phyloP scores from a whole-genome alignment of 306 rosid genomes.

The Prinsepia uniflora region DNA sequence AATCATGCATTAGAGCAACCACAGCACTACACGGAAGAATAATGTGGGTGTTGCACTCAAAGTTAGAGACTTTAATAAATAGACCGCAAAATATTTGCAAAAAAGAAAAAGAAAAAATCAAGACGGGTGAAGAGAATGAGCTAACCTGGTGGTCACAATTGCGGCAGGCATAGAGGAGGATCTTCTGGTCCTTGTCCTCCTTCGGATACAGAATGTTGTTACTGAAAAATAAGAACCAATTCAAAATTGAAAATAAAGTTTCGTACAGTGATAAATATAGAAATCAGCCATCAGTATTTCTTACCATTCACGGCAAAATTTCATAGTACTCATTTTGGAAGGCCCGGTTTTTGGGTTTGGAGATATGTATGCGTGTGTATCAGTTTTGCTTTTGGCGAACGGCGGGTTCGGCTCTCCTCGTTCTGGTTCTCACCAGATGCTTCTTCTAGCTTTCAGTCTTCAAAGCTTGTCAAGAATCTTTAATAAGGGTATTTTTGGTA shows the following conservation, averaged over 20 bases:
- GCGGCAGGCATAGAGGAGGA: constrained; percentile 78
- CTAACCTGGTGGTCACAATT: constrained; percentile 92
- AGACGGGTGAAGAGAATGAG: not conserved
- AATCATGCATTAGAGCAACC: not conserved
- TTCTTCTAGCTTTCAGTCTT: no score
- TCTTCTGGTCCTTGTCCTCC: constrained; percentile 72
- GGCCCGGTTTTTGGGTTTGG: not conserved
- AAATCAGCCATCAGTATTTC: not conserved
- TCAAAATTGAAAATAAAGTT: not conserved
- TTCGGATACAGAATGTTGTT: constrained; percentile 95
- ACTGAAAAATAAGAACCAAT: constrained; percentile 35
- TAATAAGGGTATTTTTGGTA: no score
- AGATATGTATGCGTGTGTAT: not conserved
- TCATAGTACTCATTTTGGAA: constrained; percentile 89
- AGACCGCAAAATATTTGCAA: no score
- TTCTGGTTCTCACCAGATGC: no score
- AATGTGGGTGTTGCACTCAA: no score
- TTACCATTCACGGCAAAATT: constrained; percentile 97
- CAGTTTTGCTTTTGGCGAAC: not conserved
- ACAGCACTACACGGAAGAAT: no score
- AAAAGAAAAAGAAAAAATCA: no score
- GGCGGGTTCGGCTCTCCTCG: not conserved
- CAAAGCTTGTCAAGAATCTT: no score
- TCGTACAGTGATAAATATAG: not conserved
- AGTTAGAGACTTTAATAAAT: no score